Percentiles rank a stretch among this genome's conserved stretches.
phyloP scores from a whole-genome alignment of 164 flowering plant genomes.

The Dillenia turbinata region DNA sequence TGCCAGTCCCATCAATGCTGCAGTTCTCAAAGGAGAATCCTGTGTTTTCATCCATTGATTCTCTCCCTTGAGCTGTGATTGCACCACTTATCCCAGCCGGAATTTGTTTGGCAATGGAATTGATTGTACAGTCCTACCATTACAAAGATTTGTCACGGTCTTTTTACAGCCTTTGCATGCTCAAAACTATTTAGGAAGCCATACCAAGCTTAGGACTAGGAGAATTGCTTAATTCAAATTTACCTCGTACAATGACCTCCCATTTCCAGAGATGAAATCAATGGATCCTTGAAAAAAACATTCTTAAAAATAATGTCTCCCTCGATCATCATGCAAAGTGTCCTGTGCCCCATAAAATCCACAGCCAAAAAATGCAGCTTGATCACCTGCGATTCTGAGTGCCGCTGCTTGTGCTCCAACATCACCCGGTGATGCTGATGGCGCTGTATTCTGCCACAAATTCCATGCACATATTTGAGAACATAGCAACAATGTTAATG shows the following conservation, averaged over 20 bases:
- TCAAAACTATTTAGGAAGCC: background rate
- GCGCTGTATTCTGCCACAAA: slow-evolving; percentile 63
- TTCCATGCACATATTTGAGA: slow-evolving; percentile 1
- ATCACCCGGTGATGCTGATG: slow-evolving; percentile 53
- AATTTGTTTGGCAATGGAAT: slow-evolving; percentile 35
- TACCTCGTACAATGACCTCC: slow-evolving; percentile 68
- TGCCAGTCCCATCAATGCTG: slow-evolving; percentile 55
- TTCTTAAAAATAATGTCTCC: slow-evolving; percentile 65
- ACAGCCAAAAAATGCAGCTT: slow-evolving; percentile 77
- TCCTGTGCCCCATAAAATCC: slow-evolving; percentile 90
- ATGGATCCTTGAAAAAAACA: slow-evolving; percentile 80
- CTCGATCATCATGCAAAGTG: slow-evolving; percentile 67
- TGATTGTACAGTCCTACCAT: slow-evolving; percentile 38
- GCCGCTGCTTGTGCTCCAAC: slow-evolving; percentile 80
- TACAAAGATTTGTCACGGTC: too few species aligned
- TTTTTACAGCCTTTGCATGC: background rate
- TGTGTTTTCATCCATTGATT: slow-evolving; percentile 34
- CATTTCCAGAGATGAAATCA: slow-evolving; percentile 80
- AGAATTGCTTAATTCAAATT: background rate
- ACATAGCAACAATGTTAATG: background rate
- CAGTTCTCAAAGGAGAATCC: slow-evolving; percentile 84
- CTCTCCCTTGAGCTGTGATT: slow-evolving; percentile 72
- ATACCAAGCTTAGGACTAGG: background rate
- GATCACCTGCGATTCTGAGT: slow-evolving; percentile 58
- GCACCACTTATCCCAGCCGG: slow-evolving; percentile 45